Conservation (phyloP, 805 yeast genomes). For the Teunomyces barrocoloradensis region DNA sequence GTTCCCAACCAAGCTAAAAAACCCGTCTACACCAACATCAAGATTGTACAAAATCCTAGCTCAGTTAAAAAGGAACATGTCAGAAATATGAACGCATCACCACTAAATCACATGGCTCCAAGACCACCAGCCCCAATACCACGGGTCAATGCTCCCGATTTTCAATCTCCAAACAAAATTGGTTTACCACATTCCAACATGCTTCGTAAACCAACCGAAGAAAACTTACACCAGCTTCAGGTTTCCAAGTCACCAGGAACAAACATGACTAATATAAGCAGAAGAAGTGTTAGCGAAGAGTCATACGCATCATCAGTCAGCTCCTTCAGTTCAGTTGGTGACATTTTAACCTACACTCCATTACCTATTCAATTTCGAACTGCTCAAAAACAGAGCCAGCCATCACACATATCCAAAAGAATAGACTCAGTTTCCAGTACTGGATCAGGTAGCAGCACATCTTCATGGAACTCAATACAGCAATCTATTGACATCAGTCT, state of each 20-base stretch:
- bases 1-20: background rate
- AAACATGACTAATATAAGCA: slow-evolving; percentile 9
- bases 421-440: slow-evolving; percentile 6
- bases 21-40: slow-evolving; percentile 3
- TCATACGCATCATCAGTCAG: slow-evolving; percentile 38
- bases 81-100: background rate
- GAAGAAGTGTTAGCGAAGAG: slow-evolving; percentile 34
- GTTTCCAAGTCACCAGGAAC: background rate
- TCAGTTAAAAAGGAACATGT: background rate
- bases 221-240: background rate
- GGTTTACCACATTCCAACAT: background rate
- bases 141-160: no score
- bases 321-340: slow-evolving; percentile 35
- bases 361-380: slow-evolving; percentile 3
- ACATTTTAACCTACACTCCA: slow-evolving; percentile 19
- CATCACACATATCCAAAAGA: slow-evolving; percentile 4
- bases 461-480: slow-evolving; percentile 31
- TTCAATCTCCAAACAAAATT: no score
- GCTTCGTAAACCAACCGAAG: background rate
- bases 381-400: background rate
- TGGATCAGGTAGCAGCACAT: slow-evolving; percentile 7
- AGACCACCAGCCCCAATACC: no score
- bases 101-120: background rate
- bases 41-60: slow-evolving; percentile 1
- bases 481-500: slow-evolving; percentile 19